A percentile compares a stretch with the other conserved stretches of the same genome.
phyloP scores from a whole-genome alignment of 768 basidiomycete genomes.

The Sarcodon aspratus region DNA sequence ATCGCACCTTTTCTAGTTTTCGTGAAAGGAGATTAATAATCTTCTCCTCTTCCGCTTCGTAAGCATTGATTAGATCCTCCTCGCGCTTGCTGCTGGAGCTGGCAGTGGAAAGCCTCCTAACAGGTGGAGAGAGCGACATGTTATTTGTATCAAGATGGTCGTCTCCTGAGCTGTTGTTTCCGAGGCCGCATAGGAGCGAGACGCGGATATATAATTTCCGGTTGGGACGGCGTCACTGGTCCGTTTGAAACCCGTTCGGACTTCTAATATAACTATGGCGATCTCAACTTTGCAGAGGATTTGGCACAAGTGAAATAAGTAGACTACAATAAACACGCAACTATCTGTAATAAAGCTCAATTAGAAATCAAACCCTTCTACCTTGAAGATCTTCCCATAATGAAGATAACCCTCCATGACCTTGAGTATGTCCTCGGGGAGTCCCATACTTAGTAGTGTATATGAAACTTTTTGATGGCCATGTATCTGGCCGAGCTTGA shows the following conservation, averaged over 20 bases:
- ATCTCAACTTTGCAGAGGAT: too few relatives aligned
- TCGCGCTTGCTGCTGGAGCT: slow-evolving; percentile 44
- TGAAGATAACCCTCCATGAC: slow-evolving; percentile 89
- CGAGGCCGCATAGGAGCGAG: background rate
- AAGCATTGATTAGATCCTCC: slow-evolving; percentile 78
- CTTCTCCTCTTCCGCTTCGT: slow-evolving; percentile 84
- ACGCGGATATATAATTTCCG: background rate
- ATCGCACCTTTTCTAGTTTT: slow-evolving; percentile 69
- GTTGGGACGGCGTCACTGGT: background rate
- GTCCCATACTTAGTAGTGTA: slow-evolving; percentile 87
- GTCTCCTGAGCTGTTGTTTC: too few relatives aligned
- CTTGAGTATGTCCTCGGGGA: slow-evolving; percentile 82
- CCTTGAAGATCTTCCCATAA: slow-evolving; percentile 81
- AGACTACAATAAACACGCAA: background rate
- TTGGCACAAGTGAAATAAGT: background rate
- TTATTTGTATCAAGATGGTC: too few relatives aligned
- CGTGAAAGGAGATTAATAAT: slow-evolving; percentile 76
- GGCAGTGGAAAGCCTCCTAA: slow-evolving; percentile 43
- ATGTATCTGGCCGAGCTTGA: slow-evolving; percentile 88
- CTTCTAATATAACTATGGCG: too few relatives aligned
- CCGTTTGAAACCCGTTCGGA: too few relatives aligned
- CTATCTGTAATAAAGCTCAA: background rate
- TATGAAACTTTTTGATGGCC: slow-evolving; percentile 92
- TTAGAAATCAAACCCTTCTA: slow-evolving; percentile 77
- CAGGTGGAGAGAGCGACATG: slow-evolving; percentile 41